A percentile compares a stretch with the other conserved stretches of the same genome.
phyloP scores from a whole-genome alignment of 2,329 filamentous ascomycete genomes.

The Botryotinia globosa region DNA sequence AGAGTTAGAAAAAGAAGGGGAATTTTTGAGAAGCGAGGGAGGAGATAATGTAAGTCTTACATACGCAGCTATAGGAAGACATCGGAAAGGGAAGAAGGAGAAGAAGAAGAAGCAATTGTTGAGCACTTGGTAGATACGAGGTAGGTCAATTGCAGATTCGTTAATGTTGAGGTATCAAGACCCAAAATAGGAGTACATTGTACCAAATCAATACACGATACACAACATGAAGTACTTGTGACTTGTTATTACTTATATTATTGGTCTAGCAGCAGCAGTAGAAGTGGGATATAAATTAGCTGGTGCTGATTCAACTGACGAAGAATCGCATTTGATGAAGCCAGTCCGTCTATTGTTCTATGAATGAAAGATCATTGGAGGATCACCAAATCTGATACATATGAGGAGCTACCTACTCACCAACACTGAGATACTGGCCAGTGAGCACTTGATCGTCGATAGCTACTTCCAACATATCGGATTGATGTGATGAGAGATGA shows the following conservation, averaged over 20 bases:
- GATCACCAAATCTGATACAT: not conserved
- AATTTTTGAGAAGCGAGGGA: not conserved
- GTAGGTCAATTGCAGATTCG: not conserved
- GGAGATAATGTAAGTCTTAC: no score
- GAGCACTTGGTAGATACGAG: not conserved
- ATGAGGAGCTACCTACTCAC: not conserved
- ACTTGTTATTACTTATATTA: not conserved
- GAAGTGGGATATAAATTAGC: not conserved
- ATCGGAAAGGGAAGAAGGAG: not conserved
- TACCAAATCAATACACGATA: not conserved
- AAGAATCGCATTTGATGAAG: not conserved
- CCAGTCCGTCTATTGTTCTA: not conserved
- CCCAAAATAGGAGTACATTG: not conserved
- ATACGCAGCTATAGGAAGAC: not conserved
- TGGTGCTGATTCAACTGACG: not conserved
- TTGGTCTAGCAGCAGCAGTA: not conserved
- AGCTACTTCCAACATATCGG: not conserved
- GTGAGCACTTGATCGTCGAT: not conserved
- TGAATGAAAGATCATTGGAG: not conserved
- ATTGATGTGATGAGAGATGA: not conserved
- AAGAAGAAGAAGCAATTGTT: not conserved
- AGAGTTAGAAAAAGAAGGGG: not conserved
- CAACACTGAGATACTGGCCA: not conserved
- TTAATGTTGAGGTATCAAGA: not conserved
- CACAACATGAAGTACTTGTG: constrained; percentile 1